Base-by-base conservation (phyloP, 495 filamentous ascomycete genomes). In the Apodospora peruviana region DNA sequence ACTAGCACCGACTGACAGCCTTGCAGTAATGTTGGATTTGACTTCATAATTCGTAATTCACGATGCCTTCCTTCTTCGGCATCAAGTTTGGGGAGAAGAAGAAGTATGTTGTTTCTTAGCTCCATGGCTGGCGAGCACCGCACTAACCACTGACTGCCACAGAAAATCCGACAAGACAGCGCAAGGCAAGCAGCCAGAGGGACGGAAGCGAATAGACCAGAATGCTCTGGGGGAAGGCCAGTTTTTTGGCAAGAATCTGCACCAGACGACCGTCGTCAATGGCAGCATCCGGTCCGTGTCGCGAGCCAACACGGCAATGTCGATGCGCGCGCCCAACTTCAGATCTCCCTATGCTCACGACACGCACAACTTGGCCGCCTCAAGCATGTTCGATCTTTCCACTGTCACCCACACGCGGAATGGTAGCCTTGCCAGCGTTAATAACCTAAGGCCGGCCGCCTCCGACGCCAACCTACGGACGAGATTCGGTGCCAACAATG, bases 21-120 rank as follows among this genome's bases (percentile, higher is more conserved):
- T n/a, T n/a, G n/a, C n/a, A n/a, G n/a, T n/a, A n/a, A n/a, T n/a
- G n/a, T n/a, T n/a, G n/a, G n/a, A n/a, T n/a, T n/a, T n/a, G n/a
- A n/a, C n/a, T 39, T 19, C 25, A 43, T 45, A 48, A 47, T 62
- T 36, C 23, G 24, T 51, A 40, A 24, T 50, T 51, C 61, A 71
- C 10, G 37, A 76, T 76, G 73, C 70, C 74, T 11, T 76, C 73
- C 3, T 72, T 76, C 39, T 75, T 76, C 53, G 73, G 73, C 42
- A 61, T 74, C 53, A 72, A 68, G 56, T 60, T 76, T 41, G 69
- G 71, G 19, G 66, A 65, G 36, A 75, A 69, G 57, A 76, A 76
- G 59, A 76, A 74, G 71, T 76, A 56, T 67, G 71, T 64, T 32
- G 14, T 24, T 27, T 16, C 17, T 8, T 3, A 17, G 3, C n/a